These are phyloP conservation scores for Rhodamnia argentea DNA, from an alignment of 345 rosid species.

Conservation along the genomic window DNA sequence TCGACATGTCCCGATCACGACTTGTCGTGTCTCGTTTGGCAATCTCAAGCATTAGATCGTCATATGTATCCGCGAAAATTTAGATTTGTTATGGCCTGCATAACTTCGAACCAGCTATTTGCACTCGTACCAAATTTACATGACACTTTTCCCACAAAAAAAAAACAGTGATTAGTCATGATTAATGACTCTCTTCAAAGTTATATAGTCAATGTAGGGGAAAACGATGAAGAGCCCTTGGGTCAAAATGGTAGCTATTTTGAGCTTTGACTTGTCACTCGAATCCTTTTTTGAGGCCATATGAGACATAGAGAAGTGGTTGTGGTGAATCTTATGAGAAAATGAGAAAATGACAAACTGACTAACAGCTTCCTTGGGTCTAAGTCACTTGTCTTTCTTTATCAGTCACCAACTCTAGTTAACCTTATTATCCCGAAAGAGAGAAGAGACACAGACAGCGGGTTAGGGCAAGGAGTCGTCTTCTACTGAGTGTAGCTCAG, in stretches of 20 bases:
- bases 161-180: background rate
- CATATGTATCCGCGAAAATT: background rate
- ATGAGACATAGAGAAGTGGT: background rate
- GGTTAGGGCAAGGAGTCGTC: background rate
- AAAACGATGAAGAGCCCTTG: background rate
- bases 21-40: background rate
- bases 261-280: background rate
- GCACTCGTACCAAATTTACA: background rate
- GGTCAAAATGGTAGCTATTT: background rate
- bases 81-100: background rate
- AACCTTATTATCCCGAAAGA: background rate
- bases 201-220: background rate
- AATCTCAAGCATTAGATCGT: background rate
- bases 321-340: background rate
- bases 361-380: background rate
- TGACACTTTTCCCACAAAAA: background rate
- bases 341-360: background rate
- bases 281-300: background rate
- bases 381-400: background rate
- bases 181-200: background rate
- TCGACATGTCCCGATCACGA: background rate
- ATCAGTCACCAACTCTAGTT: background rate
- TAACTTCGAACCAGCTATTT: background rate
- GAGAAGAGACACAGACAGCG: background rate
- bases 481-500: background rate